A percentile compares a stretch with the other conserved stretches of the same genome.
Evolutionary conservation across 371 early-diverging fungal species (phyloP).

Genomic region (Lichtheimia hyalospora): DNA sequence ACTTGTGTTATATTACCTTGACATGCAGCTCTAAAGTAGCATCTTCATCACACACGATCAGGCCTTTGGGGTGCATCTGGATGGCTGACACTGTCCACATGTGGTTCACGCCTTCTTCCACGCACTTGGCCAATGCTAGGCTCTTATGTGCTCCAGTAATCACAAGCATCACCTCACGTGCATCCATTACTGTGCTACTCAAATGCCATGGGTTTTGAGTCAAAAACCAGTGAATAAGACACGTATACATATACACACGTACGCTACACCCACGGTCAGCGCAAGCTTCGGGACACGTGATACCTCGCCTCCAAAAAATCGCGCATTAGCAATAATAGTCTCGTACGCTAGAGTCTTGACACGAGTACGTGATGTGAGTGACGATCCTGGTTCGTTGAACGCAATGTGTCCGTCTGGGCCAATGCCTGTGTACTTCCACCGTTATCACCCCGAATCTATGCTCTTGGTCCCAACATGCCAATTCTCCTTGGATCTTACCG

Average conservation of each 20-base stretch:
- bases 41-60: slow-evolving; percentile 91
- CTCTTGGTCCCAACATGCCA: neutral
- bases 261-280: slow-evolving; percentile 88
- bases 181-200: slow-evolving; percentile 80
- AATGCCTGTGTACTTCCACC: slow-evolving; percentile 29
- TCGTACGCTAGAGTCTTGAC: slow-evolving; percentile 93
- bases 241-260: slow-evolving; percentile 23
- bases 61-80: slow-evolving; percentile 83
- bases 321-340: slow-evolving; percentile 85
- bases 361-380: slow-evolving; percentile 80
- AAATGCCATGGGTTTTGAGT: neutral
- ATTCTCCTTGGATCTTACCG: slow-evolving; percentile 24
- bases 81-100: slow-evolving; percentile 95
- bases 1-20: slow-evolving; percentile 42
- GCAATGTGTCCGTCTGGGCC: slow-evolving; percentile 93
- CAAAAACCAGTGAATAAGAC: neutral
- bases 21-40: slow-evolving; percentile 88
- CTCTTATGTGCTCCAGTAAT: slow-evolving; percentile 82
- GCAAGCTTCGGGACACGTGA: slow-evolving; percentile 88
- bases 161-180: slow-evolving; percentile 82
- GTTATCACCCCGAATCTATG: neutral
- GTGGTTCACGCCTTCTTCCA: slow-evolving; percentile 86
- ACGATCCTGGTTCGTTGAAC: slow-evolving; percentile 90
- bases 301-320: slow-evolving; percentile 87
- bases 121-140: slow-evolving; percentile 81